phyloP scores from a whole-genome alignment of 1,284 basidiomycete species.

The Megacollybia platyphylla region DNA sequence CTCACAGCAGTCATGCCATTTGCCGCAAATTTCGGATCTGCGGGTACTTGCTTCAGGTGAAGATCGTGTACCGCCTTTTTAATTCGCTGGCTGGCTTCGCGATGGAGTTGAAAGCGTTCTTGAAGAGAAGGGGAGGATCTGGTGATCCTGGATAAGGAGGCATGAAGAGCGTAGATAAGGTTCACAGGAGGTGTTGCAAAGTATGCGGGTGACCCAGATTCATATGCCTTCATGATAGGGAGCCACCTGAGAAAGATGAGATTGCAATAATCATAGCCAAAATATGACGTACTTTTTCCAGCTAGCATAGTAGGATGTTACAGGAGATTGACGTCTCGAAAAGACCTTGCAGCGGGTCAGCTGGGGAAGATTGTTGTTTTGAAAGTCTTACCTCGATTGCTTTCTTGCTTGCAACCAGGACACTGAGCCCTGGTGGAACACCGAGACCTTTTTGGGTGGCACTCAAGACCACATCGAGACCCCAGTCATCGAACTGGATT shows the following conservation, averaged over 20 bases:
- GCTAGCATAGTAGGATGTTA: constrained; percentile 77
- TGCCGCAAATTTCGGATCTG: constrained; percentile 53
- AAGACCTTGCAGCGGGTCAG: constrained; percentile 73
- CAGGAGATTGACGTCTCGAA: constrained; percentile 57
- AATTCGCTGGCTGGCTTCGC: constrained; percentile 59
- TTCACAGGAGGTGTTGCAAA: constrained; percentile 96
- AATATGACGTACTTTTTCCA: constrained; percentile 59
- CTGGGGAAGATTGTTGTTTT: constrained; percentile 74
- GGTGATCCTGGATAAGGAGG: constrained; percentile 68
- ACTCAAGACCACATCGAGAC: constrained; percentile 79
- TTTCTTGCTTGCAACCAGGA: constrained; percentile 72
- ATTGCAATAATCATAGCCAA: neutral
- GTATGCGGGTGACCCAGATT: constrained; percentile 63
- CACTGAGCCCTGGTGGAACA: constrained; percentile 87
- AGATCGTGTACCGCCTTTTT: constrained; percentile 61
- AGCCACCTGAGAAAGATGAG: constrained; percentile 59
- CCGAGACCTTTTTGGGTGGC: constrained; percentile 96
- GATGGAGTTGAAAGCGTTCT: constrained; percentile 74
- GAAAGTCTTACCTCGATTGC: constrained; percentile 71
- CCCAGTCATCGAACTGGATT: constrained; percentile 91
- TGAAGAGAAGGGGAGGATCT: constrained; percentile 50
- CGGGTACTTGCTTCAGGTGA: constrained; percentile 67
- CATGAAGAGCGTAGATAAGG: constrained; percentile 84
- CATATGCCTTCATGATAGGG: constrained; percentile 89
- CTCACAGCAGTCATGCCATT: constrained; percentile 87